Evolutionary conservation across 192 early-diverging fungal species (phyloP).

Genomic region (Podila epicladia): DNA sequence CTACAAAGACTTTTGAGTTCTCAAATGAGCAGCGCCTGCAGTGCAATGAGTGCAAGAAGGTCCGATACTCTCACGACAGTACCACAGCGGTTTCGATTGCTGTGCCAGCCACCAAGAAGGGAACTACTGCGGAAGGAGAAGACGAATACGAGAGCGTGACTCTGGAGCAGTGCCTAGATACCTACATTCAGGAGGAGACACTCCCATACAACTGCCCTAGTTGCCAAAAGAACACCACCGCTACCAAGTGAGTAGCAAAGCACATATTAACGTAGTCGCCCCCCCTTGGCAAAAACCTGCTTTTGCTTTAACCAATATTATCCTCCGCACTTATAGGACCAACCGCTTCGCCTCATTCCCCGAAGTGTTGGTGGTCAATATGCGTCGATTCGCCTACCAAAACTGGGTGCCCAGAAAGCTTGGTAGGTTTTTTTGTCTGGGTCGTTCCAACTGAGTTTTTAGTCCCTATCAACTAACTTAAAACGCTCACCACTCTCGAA

Average conservation of each 20-base stretch:
- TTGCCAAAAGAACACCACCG: constrained; percentile 68
- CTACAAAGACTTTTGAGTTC: constrained; percentile 85
- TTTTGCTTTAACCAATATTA: not conserved
- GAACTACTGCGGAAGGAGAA: constrained; percentile 15
- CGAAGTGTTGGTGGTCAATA: constrained; percentile 76
- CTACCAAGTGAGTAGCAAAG: constrained; percentile 57
- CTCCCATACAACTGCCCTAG: constrained; percentile 73
- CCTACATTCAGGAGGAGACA: constrained; percentile 59
- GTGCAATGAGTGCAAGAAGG: constrained; percentile 84
- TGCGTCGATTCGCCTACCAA: constrained; percentile 76
- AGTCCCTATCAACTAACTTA: not conserved
- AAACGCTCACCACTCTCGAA: not conserved
- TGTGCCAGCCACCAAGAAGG: constrained; percentile 71
- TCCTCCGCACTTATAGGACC: constrained; percentile 51
- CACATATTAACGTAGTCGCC: not conserved
- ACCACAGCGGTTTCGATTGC: constrained; percentile 70
- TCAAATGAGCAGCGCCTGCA: constrained; percentile 84
- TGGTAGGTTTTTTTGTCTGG: constrained; percentile 32
- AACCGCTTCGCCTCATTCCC: constrained; percentile 79
- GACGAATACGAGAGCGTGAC: constrained; percentile 64
- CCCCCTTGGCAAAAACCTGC: not conserved
- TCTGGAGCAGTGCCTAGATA: constrained; percentile 74
- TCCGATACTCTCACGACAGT: constrained; percentile 74
- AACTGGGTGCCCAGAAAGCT: constrained; percentile 85
- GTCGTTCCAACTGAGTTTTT: not conserved